Evolutionary conservation across 192 early-diverging fungal genomes (phyloP), one percentile per base, ranked within the genome.

Genomic region (Coemansia sp.): DNA sequence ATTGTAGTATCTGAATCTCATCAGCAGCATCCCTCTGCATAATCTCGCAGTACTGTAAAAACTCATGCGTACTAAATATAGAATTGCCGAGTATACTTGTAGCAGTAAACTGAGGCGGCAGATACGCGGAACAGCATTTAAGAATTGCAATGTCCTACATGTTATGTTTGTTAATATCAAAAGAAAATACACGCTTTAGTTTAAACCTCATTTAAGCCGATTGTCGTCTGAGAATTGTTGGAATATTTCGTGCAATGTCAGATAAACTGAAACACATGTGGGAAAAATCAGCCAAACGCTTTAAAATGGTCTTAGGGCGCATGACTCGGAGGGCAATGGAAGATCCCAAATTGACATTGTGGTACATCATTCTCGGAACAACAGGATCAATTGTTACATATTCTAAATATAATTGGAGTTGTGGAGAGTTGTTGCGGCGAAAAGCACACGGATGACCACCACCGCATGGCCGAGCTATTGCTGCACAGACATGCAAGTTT

Each of bases 111-210:
- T 57, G 59, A 10, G 57, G 57, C 30, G 75, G 71, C 5, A 76
- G 56, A 19, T 66, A 66, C 24, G 27, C 57, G 11, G 52, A 25
- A 68, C 80, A 82, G 67, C 80, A 82, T 59, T 67, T 70, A 19
- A 82, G 61, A 42, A 71, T 51, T 0, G 80, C 80, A 23, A 70
- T 52, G 55, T 82, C 80, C 80, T 82, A 82, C 57, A 73, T 5
- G 53, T 4, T 27, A 54, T 24, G 54, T 25, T 27, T 32, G 56
- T 32, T 11, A 7, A 32, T 17, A 42, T 24, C 5, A 60, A 32
- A 9, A 23, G 33, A 5, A 32, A 36, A 23, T 6, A 60, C 2
- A 17, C n/a, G 42, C 30, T 22, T 39, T 46, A 23, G 30, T 14
- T 42, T 42, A 25, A 27, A 6, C 20, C 27, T 57, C 11, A 11